Base-by-base conservation (phyloP, 2,329 filamentous ascomycete genomes). In the Calonectria henricotiae region DNA sequence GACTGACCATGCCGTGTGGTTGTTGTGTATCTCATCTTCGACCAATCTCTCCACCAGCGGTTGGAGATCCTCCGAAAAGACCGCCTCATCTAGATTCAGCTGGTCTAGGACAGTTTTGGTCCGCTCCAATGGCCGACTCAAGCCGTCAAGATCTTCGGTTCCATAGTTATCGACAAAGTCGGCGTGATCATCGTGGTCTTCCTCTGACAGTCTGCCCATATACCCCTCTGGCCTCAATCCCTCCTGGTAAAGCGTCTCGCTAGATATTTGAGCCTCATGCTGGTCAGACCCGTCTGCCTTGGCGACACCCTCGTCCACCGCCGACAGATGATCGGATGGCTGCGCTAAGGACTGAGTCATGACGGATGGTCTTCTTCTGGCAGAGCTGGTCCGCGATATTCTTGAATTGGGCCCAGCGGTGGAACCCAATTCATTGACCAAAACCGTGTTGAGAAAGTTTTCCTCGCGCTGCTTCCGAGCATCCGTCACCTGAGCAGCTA, bases 21-120 rank as follows among this genome's bases (percentile, higher is more conserved):
- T 54, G 49, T 54, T 54, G 49, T 54, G 49, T 20, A 54, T 32
- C 30, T 54, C 49, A 13, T 54, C 49, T 20, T 54, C 49, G 17
- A 54, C 49, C 30, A 54, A 23, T 20, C 2, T 17, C 25, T 54
- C 27, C 30, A 54, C 49, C 7, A 54, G 25, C 13, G 49, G 49
- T 7, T 54, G 49, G 8, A 54, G 49, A 35, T 54, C 49, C 8
- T 54, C 49, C 9, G 49, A 32, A 20, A 32, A 32, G 5, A 8
- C 30, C 4, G 30, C n/a, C 17, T 54, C 49, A n/a, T 54, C 49
- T 17, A 54, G 49, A 11, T 20, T 54, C 7, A 54, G 17, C 25
- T 35, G 35, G 17, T 54, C 49, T 12, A 54, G 25, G 17, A 35
- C 15, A 12, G 49, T 54, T 35, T 54, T 20, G 30, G 27, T 6